Conservation (phyloP, 169 alveolate genomes). For the Pseudocohnilembus persalinus region DNA sequence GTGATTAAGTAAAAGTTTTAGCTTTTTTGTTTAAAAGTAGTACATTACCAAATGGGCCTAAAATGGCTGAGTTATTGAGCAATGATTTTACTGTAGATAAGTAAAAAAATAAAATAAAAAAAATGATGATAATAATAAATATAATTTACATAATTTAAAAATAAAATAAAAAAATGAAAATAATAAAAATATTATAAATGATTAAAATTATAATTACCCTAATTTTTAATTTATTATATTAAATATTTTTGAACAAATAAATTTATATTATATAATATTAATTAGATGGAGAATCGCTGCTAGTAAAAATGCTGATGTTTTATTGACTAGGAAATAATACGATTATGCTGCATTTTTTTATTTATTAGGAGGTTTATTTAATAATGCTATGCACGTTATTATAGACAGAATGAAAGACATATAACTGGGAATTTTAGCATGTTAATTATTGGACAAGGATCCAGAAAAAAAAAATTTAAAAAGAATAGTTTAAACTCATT, state of each 20-base stretch:
- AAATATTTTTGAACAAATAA: too few relatives aligned
- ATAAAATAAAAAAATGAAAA: too few relatives aligned
- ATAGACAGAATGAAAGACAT: constrained; percentile 28
- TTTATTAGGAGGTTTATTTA: not conserved
- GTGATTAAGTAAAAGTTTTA: not conserved
- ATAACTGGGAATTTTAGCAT: constrained; percentile 9
- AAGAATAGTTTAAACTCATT: not conserved
- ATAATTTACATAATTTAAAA: too few relatives aligned
- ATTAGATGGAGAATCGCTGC: not conserved
- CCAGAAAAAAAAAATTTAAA: constrained; percentile 1
- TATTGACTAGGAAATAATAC: not conserved
- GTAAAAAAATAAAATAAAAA: not conserved
- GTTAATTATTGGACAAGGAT: constrained; percentile 11
- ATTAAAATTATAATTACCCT: too few relatives aligned
- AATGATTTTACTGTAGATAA: not conserved
- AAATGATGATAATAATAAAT: too few relatives aligned
- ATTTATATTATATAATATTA: too few relatives aligned
- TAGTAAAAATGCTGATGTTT: constrained; percentile 8
- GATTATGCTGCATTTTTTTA: constrained; percentile 3
- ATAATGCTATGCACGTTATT: constrained; percentile 14
- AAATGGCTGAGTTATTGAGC: not conserved
- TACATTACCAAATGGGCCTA: not conserved
- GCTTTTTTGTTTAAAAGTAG: not conserved
- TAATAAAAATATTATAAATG: too few relatives aligned
- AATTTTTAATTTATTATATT: too few relatives aligned